A percentile compares a stretch with the other conserved stretches of the same genome.
phyloP scores from a whole-genome alignment of 202 grass and related monocot genomes.

The Setaria viridis region DNA sequence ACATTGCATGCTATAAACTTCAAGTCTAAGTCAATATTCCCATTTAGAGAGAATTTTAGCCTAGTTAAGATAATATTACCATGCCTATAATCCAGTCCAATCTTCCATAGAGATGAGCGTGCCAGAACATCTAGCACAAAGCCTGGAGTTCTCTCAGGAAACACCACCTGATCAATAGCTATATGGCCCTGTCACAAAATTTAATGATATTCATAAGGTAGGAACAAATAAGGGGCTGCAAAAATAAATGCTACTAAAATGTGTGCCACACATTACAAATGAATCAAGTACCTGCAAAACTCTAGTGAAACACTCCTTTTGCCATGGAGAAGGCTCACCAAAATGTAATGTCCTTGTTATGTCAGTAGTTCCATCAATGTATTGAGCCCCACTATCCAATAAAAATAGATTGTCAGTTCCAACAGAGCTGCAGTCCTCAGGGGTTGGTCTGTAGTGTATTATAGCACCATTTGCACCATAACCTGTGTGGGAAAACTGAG shows the following conservation, averaged over 20 bases:
- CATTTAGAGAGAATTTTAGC: background rate
- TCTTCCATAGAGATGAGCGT: conserved; percentile 94
- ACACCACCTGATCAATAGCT: conserved; percentile 89
- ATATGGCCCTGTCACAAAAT: conserved; percentile 81
- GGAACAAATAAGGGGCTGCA: background rate
- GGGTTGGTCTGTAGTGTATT: conserved; percentile 88
- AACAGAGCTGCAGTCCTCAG: conserved; percentile 78
- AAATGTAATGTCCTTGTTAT: conserved; percentile 99
- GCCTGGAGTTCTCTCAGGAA: conserved; percentile 92
- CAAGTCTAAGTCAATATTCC: conserved; percentile 1
- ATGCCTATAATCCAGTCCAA: conserved; percentile 98
- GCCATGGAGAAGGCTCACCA: conserved; percentile 76
- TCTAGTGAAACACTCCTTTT: conserved; percentile 96
- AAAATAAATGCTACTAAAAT: background rate
- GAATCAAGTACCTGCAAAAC: conserved; percentile 81
- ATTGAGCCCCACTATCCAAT: conserved; percentile 99
- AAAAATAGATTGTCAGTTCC: conserved; percentile 85
- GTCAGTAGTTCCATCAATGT: conserved; percentile 95
- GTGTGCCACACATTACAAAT: background rate
- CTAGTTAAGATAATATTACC: conserved; percentile 44
- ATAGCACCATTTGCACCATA: conserved; percentile 99
- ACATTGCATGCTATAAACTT: conserved; percentile 23
- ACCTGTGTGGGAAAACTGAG: conserved; percentile 53
- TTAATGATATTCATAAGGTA: conserved; percentile 17
- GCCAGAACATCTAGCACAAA: conserved; percentile 96